Conservation (phyloP, 352 stramenopile genomes). For the Phytophthora cryptogea region DNA sequence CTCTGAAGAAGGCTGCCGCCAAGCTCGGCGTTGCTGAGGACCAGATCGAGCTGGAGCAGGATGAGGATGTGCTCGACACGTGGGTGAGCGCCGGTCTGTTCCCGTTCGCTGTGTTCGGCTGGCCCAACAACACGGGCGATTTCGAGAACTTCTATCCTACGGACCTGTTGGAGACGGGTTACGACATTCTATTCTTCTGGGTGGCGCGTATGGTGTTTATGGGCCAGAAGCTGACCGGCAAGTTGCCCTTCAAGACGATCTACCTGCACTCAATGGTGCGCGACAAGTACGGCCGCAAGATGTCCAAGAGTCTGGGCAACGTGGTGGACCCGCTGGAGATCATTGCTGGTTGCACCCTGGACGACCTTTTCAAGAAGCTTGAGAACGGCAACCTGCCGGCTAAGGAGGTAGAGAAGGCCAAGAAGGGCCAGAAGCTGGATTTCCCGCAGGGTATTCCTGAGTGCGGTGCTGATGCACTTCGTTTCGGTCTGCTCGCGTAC, state of each 20-base stretch:
- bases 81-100: slow-evolving; percentile 99
- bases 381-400: slow-evolving; percentile 96
- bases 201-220: slow-evolving; percentile 98
- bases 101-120: slow-evolving; percentile 90
- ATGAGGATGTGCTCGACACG: slow-evolving; percentile 99
- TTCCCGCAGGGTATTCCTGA: slow-evolving; percentile 99
- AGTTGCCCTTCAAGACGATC: slow-evolving; percentile 97
- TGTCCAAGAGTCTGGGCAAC: slow-evolving; percentile 99
- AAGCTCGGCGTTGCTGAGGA: slow-evolving; percentile 67
- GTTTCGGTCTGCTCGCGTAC: slow-evolving; percentile 98
- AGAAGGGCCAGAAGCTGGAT: slow-evolving; percentile 96
- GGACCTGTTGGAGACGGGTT: slow-evolving; percentile 98
- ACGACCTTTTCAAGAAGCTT: slow-evolving; percentile 95
- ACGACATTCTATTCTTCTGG: slow-evolving; percentile 99
- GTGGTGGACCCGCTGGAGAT: slow-evolving; percentile 98
- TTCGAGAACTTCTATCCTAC: slow-evolving; percentile 96
- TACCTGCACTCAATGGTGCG: slow-evolving; percentile 98
- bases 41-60: slow-evolving; percentile 92
- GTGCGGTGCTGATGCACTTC: slow-evolving; percentile 98
- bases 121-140: slow-evolving; percentile 65
- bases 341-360: slow-evolving; percentile 95
- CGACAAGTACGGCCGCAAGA: slow-evolving; percentile 98
- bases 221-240: slow-evolving; percentile 96
- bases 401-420: slow-evolving; percentile 98
- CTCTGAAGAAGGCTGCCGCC: slow-evolving; percentile 79